Base-by-base conservation (phyloP, 352 stramenopile species). In the Phytophthora tentaculata region DNA sequence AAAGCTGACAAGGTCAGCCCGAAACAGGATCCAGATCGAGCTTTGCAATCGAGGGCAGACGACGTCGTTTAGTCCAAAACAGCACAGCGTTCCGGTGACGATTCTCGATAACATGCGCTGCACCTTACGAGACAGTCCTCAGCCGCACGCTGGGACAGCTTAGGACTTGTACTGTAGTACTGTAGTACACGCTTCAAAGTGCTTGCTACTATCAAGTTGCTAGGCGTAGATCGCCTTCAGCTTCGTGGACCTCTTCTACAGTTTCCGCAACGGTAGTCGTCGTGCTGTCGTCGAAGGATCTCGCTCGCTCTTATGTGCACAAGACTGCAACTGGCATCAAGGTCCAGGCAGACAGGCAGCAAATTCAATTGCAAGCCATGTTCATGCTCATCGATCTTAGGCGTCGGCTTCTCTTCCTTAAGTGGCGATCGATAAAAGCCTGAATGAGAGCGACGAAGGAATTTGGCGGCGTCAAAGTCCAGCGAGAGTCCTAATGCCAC, bases 311-410 rank as follows among this genome's bases (percentile, higher is more conserved):
- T 60, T 69, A 59, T 69, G 62, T 32, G 44, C 62, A 20, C 62
- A n/a, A 22, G 22, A 57, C 44, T 59, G 62, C 62, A 69, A 69
- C 62, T 43, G 62, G 9, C 62, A 64, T 64, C 62, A 64, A 44
- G 23, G 37, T 24, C 17, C 37, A 64, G 17, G 39, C 62, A 69
- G 62, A 69, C 53, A 56, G 41, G 41, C 41, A 13, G 41, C 41
- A 54, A 55, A 10, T 52, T 13, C 14, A 22, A n/a, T 41, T 37
- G 23, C 45, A 64, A 64, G 45, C 24, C 59, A 55, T 49, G 3
- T 54, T 60, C 12, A 32, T 56, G 12, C 20, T 13, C 23, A 13
- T 56, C 24, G 49, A 56, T 10, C 52, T 57, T 69, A 32, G 61
- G 23, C 53, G 5, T 23, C 39, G 39, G 9, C 28, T n/a, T 48